Base-by-base conservation (phyloP, 768 basidiomycete species). In the Xerocomus brunneocitrinus region DNA sequence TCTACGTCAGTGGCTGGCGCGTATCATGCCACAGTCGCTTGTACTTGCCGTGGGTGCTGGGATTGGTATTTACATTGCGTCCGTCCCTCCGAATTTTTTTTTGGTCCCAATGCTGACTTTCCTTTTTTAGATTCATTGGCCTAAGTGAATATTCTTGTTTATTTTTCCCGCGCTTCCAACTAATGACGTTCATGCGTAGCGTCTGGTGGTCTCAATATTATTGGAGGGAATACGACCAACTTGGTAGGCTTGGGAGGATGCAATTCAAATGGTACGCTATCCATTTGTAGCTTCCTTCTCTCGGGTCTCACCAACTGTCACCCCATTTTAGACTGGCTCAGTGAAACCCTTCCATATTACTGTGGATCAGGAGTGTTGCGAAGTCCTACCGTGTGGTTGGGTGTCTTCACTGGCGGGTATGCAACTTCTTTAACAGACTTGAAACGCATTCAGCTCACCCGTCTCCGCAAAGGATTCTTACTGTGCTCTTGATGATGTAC, bases 41-140 rank as follows among this genome's bases (percentile, higher is more conserved):
- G 84, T 91, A 4, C 78, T 91, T 51, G 85, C 91, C 2, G 88
- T 91, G 10, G 91, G 91, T 40, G 82, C 88, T 35, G 91, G 91
- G 53, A 92, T 94, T 62, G 91, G 91, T 55, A 69, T 94, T 16
- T 94, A 89, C 70, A 89, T 94, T 58, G 89, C 90, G 78, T 89
- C 61, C 63, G 83, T 79, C 27, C 40, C 54, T 22, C 14, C 9
- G 54, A 14, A 40, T 50, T 16, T 41, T 30, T 34, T 49, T 32
- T 27, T 34, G 14, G 55, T 53, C 41, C 25, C 27, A 5, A 30
- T 41, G 1, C 42, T 66, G 36, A 68, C 58, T 47, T 48, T 56
- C 41, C 42, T 56, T 57, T 32, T 46, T 55, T 65, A 85, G 84
- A 22, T 87, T 91, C 60, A 85, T 92, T 41, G 89, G 89, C 43